Evolutionary conservation across 129 eudicot genomes (phyloP).

Genomic region (Erigeron canadensis): DNA sequence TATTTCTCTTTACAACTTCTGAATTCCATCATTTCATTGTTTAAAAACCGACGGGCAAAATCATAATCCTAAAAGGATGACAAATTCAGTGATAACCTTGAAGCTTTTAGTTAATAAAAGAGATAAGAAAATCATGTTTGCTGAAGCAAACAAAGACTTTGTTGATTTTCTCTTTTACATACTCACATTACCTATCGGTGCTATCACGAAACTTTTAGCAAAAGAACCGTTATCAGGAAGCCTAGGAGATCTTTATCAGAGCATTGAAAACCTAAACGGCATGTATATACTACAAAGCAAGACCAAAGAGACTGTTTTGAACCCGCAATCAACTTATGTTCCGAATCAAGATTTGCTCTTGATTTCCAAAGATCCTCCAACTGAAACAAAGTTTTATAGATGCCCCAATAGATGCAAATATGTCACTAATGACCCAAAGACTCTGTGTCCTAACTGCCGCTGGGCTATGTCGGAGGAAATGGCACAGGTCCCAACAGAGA

Average conservation of each 20-base stretch:
- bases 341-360: slow-evolving; percentile 26
- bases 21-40: neutral
- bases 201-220: slow-evolving; percentile 32
- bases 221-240: slow-evolving; percentile 31
- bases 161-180: slow-evolving; percentile 41
- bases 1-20: neutral
- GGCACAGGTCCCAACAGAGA: neutral
- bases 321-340: slow-evolving; percentile 28
- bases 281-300: slow-evolving; percentile 27
- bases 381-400: slow-evolving; percentile 14
- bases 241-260: slow-evolving; percentile 34
- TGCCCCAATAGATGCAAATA: slow-evolving; percentile 14
- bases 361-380: slow-evolving; percentile 24
- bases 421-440: slow-evolving; percentile 24
- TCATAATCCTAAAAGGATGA: slow-evolving; percentile 14
- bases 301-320: slow-evolving; percentile 33
- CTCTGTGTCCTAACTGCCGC: slow-evolving; percentile 27
- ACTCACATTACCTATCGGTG: slow-evolving; percentile 36
- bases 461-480: neutral
- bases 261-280: slow-evolving; percentile 37
- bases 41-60: neutral
- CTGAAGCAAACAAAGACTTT: slow-evolving; percentile 45
- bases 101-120: slow-evolving; percentile 37
- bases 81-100: slow-evolving; percentile 30
- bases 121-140: slow-evolving; percentile 34